These are phyloP conservation scores for Stygiomarasmius scandens DNA, from an alignment of 1,284 basidiomycete species.

Conservation along the genomic window DNA sequence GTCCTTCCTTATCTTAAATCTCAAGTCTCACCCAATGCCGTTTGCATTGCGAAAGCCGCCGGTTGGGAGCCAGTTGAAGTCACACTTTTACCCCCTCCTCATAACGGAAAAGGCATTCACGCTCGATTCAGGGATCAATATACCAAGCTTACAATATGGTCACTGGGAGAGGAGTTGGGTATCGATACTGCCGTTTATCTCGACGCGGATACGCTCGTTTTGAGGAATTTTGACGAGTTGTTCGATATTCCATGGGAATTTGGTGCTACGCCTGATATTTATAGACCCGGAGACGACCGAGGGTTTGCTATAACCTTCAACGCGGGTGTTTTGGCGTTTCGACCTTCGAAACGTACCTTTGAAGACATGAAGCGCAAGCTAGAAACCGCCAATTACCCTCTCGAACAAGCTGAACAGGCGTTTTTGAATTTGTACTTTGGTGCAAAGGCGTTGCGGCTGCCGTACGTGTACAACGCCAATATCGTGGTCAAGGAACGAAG, in stretches of 20 bases:
- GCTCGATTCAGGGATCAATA: constrained; percentile 38
- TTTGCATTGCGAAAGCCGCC: constrained; percentile 35
- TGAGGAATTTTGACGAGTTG: constrained; percentile 40
- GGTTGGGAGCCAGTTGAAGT: constrained; percentile 39
- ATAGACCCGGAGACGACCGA: constrained; percentile 17
- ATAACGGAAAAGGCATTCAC: constrained; percentile 30
- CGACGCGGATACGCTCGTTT: constrained; percentile 40
- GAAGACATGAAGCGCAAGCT: constrained; percentile 34
- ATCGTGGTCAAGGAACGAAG: constrained; percentile 38
- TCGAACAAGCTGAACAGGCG: constrained; percentile 37
- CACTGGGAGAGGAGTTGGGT: constrained; percentile 30
- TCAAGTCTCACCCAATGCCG: constrained; percentile 32
- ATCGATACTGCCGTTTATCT: constrained; percentile 34
- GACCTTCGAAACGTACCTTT: constrained; percentile 31
- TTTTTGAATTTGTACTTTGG: constrained; percentile 42
- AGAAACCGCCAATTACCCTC: constrained; percentile 31
- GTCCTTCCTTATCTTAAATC: constrained; percentile 39
- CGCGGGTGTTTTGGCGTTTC: constrained; percentile 39
- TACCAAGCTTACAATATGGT: constrained; percentile 42
- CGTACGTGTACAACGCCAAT: constrained; percentile 44
- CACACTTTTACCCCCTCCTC: constrained; percentile 34
- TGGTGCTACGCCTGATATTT: constrained; percentile 41
- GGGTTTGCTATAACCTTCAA: constrained; percentile 39
- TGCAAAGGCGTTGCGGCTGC: constrained; percentile 33
- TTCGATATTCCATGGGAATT: constrained; percentile 39